Conservation (phyloP, 108 stramenopile species). For the Stephanodiscus minutulus region DNA sequence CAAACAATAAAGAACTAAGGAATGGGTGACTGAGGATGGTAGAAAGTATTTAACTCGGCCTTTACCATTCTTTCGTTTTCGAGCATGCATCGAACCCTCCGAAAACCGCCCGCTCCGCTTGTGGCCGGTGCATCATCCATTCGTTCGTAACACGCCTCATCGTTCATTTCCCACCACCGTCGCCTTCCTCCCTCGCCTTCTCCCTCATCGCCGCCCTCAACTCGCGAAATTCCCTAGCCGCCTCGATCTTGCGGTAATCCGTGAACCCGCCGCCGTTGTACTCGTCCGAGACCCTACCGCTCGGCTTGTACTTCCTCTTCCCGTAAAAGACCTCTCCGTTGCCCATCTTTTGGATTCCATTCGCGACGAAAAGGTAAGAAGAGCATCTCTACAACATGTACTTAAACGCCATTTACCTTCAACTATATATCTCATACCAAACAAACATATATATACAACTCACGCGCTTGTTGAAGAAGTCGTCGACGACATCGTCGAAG, state of each 20-base stretch:
- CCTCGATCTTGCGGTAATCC: constrained; percentile 69
- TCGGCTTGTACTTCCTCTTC: constrained; percentile 80
- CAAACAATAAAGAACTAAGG: not conserved
- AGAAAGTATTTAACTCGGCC: not conserved
- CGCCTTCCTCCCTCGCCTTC: constrained; percentile 37
- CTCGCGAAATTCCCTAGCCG: constrained; percentile 68
- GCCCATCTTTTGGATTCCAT: constrained; percentile 26
- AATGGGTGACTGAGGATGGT: not conserved
- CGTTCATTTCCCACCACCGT: not conserved
- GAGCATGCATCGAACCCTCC: not conserved
- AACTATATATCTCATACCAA: no score
- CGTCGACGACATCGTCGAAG: constrained; percentile 78
- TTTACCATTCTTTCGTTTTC: not conserved
- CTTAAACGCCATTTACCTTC: no score
- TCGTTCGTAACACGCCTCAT: not conserved
- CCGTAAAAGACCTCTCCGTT: constrained; percentile 68
- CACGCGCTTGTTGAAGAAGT: constrained; percentile 85
- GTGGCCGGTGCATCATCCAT: no score
- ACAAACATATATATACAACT: constrained; percentile 7
- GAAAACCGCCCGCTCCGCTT: no score
- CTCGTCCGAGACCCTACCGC: constrained; percentile 61
- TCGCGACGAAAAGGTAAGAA: not conserved
- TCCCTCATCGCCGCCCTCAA: constrained; percentile 53
- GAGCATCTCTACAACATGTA: no score
- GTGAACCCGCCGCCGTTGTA: constrained; percentile 83